Percentiles rank a stretch among this genome's conserved stretches.
phyloP scores from a whole-genome alignment of 1,284 basidiomycete genomes.

The Pyrrhoderma noxium region DNA sequence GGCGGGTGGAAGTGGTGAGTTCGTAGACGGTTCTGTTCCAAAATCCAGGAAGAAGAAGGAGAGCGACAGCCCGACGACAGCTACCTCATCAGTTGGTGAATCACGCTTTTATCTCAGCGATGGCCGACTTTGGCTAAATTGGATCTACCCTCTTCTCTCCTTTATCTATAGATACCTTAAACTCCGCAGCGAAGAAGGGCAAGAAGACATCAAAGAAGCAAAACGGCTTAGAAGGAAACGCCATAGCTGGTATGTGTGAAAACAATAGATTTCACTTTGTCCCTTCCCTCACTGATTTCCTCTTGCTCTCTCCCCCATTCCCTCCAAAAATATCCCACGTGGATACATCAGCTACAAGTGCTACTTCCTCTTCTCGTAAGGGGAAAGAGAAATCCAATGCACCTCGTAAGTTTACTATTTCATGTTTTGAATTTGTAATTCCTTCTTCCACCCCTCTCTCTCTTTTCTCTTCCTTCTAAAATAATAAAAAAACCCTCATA shows the following conservation, averaged over 20 bases:
- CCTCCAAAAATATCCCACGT: too few relatives aligned
- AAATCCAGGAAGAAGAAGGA: slow-evolving; percentile 34
- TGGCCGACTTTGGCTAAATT: too few relatives aligned
- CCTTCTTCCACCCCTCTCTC: neutral
- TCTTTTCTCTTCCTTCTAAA: slow-evolving; percentile 21
- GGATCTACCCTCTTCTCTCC: slow-evolving; percentile 15
- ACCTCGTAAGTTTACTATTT: slow-evolving; percentile 27
- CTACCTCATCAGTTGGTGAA: slow-evolving; percentile 29
- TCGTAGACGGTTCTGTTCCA: slow-evolving; percentile 26
- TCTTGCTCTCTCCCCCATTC: neutral
- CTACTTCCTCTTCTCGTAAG: slow-evolving; percentile 16
- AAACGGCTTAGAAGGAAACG: slow-evolving; percentile 9
- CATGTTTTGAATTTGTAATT: too few relatives aligned
- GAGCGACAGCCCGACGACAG: slow-evolving; percentile 31
- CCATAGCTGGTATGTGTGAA: neutral
- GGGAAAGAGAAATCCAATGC: slow-evolving; percentile 37
- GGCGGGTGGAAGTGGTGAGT: slow-evolving; percentile 32
- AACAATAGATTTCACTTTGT: neutral
- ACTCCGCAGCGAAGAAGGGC: slow-evolving; percentile 6
- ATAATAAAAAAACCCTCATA: slow-evolving; percentile 24
- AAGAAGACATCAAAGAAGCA: slow-evolving; percentile 12
- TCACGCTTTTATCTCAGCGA: neutral
- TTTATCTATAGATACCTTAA: slow-evolving; percentile 9
- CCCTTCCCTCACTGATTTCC: too few relatives aligned
- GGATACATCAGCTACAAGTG: too few relatives aligned